Percentiles rank a stretch among this genome's conserved stretches.
These are phyloP conservation scores for Artemisia argyi DNA, from an alignment of 129 eudicot species.

Conservation along the genomic window DNA sequence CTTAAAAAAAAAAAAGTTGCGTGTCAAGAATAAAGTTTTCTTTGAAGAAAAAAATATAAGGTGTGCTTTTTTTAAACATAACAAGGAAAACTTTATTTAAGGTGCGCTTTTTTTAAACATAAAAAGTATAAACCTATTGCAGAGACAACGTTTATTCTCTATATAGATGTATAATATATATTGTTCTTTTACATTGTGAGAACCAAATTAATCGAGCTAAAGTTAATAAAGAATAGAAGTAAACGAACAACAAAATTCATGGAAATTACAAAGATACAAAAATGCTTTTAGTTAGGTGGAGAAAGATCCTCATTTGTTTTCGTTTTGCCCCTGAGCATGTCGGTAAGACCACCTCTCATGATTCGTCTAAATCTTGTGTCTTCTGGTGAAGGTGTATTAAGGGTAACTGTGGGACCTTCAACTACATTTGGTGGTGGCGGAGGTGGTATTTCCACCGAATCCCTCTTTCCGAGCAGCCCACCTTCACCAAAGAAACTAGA, in stretches of 20 bases:
- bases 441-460: conserved; percentile 40
- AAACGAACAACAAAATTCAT: conserved; percentile 18
- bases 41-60: no score
- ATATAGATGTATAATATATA: conserved; percentile 1
- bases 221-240: conserved; percentile 22
- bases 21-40: no score
- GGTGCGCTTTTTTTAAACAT: no score
- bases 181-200: conserved; percentile 12
- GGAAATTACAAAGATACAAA: conserved; percentile 6
- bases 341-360: conserved; percentile 85
- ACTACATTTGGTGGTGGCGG: conserved; percentile 32
- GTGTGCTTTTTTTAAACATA: no score
- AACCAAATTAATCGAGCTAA: conserved; percentile 21
- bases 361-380: conserved; percentile 88
- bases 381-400: conserved; percentile 50
- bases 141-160: no score
- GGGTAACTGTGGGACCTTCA: conserved; percentile 38
- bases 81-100: no score
- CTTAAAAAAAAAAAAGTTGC: no score
- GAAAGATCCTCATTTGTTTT: conserved; percentile 52
- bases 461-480: conserved; percentile 81
- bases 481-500: conserved; percentile 80
- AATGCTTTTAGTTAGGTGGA: conserved; percentile 27
- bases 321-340: conserved; percentile 81
- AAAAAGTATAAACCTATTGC: no score